Evolutionary conservation across 202 grass and related monocot species (phyloP).

Genomic region (Panicum hallii): DNA sequence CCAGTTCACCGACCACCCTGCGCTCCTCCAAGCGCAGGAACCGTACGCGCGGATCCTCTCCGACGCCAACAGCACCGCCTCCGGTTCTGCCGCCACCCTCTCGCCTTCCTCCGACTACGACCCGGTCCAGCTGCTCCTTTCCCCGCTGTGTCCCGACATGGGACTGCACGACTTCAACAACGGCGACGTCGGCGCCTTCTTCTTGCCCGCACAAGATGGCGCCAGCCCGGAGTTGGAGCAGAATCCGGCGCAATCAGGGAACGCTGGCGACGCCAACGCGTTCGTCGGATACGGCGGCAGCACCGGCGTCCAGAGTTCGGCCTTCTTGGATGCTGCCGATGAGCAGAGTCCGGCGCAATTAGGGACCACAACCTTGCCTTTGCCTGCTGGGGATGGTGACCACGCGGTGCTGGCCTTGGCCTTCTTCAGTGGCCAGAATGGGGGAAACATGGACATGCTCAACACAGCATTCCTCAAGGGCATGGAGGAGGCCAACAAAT

Average conservation of each 20-base stretch:
- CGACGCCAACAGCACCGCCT: constrained; percentile 21
- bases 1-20: constrained; percentile 42
- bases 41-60: constrained; percentile 54
- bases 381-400: neutral
- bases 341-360: neutral
- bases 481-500: constrained; percentile 67
- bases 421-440: constrained; percentile 25
- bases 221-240: constrained; percentile 1
- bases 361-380: neutral
- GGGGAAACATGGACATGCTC: constrained; percentile 39
- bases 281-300: neutral
- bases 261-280: neutral
- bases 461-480: constrained; percentile 54
- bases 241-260: neutral
- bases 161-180: neutral
- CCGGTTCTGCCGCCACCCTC: neutral
- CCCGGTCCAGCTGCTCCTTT: neutral
- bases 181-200: neutral
- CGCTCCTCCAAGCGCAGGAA: constrained; percentile 34
- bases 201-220: neutral
- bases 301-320: neutral
- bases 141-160: neutral
- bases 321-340: no score
- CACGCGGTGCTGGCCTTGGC: constrained; percentile 1
- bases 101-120: constrained; percentile 19